A percentile compares a stretch with the other conserved stretches of the same genome.
phyloP scores from a whole-genome alignment of 352 stramenopile genomes.

The Phytophthora boehmeriae region DNA sequence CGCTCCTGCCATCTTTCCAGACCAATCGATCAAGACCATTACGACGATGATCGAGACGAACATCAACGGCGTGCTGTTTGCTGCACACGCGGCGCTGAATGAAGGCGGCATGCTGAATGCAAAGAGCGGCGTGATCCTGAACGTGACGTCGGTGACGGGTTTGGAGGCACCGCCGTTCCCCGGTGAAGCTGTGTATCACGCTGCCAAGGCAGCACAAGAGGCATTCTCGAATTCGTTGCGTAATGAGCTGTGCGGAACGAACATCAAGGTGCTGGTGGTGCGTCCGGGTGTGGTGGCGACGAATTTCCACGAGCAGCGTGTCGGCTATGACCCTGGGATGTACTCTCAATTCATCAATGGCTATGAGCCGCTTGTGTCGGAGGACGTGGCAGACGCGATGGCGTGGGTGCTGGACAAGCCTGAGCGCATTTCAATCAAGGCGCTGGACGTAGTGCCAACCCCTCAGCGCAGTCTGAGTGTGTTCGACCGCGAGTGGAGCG shows the following conservation, averaged over 20 bases:
- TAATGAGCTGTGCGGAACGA: conserved; percentile 32
- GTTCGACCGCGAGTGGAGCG: conserved; percentile 34
- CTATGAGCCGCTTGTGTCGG: conserved; percentile 34
- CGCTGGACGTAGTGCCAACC: conserved; percentile 31
- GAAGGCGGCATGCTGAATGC: conserved; percentile 25
- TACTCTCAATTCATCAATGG: conserved; percentile 35
- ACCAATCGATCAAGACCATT: conserved; percentile 34
- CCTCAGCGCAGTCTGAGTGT: conserved; percentile 37
- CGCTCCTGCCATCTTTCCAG: conserved; percentile 24
- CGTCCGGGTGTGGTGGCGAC: conserved; percentile 35
- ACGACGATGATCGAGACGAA: conserved; percentile 37
- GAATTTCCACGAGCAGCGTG: conserved; percentile 39
- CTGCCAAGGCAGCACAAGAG: conserved; percentile 32
- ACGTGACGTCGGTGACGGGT: conserved; percentile 34
- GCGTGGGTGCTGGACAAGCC: conserved; percentile 35
- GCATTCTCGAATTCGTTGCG: conserved; percentile 35
- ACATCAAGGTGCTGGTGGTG: conserved; percentile 39
- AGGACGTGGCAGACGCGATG: conserved; percentile 33
- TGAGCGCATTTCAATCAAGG: conserved; percentile 31
- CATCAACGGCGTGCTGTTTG: conserved; percentile 27
- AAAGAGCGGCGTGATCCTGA: conserved; percentile 31
- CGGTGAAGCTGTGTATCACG: conserved; percentile 36
- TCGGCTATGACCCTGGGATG: conserved; percentile 28
- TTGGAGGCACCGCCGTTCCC: conserved; percentile 32
- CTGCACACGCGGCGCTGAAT: conserved; percentile 30